Evolutionary conservation across 2,329 filamentous ascomycete genomes (phyloP).

Genomic region (Microsporum ferrugineum): DNA sequence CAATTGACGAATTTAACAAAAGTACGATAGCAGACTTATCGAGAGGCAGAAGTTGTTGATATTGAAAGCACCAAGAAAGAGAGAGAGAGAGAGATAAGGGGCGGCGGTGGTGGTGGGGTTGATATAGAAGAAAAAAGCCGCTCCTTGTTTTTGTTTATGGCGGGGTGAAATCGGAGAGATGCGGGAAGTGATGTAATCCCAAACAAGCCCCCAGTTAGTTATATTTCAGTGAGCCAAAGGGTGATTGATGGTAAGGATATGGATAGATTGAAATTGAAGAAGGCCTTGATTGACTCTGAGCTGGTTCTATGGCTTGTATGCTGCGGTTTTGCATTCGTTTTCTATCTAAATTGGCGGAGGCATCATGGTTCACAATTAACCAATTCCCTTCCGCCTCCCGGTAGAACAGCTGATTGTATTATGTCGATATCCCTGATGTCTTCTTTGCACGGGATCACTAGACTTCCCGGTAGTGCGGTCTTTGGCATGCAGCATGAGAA

Average conservation of each 20-base stretch:
- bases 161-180: slow-evolving; percentile 5
- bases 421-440: neutral
- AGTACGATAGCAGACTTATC: neutral
- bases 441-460: neutral
- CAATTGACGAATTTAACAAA: neutral
- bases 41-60: neutral
- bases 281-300: neutral
- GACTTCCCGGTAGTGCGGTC: neutral
- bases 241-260: neutral
- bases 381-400: neutral
- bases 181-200: slow-evolving; percentile 3
- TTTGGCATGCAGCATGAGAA: neutral
- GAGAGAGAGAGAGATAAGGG: neutral
- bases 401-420: neutral
- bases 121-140: neutral
- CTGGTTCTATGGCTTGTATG: no score
- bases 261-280: neutral
- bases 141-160: neutral
- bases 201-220: neutral
- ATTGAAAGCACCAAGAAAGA: neutral
- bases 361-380: neutral
- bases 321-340: no score
- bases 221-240: neutral
- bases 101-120: neutral
- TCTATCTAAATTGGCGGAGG: neutral